These are phyloP conservation scores for Yamadazyma friedrichii DNA, from an alignment of 1,139 yeast genomes.

Conservation along the genomic window DNA sequence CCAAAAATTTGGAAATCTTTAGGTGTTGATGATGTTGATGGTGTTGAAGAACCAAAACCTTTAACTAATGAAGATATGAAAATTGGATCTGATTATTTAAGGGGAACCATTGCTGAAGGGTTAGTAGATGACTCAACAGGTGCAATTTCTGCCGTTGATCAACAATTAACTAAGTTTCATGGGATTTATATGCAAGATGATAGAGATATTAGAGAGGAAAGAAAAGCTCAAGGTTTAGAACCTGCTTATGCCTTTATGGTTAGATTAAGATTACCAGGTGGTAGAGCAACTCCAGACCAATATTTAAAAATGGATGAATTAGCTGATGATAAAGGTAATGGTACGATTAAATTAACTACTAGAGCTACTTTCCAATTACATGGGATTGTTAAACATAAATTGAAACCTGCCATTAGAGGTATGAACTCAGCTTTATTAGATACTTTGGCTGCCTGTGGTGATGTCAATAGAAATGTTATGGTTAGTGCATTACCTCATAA, in stretches of 20 bases:
- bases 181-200: constrained; percentile 99
- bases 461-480: constrained; percentile 95
- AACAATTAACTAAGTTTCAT: constrained; percentile 94
- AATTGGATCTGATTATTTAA: constrained; percentile 75
- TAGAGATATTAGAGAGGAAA: constrained; percentile 90
- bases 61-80: constrained; percentile 96
- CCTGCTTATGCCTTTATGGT: constrained; percentile 97
- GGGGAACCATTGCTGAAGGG: constrained; percentile 94
- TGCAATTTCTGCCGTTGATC: constrained; percentile 88
- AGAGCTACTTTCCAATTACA: constrained; percentile 98
- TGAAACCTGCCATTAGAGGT: constrained; percentile 90
- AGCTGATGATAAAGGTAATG: constrained; percentile 84
- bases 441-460: constrained; percentile 98
- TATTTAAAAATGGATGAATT: constrained; percentile 85
- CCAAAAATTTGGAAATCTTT: constrained; percentile 81
- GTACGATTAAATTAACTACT: constrained; percentile 90
- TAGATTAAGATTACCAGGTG: constrained; percentile 94
- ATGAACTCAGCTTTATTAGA: constrained; percentile 90
- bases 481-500: constrained; percentile 84
- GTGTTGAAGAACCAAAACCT: constrained; percentile 94
- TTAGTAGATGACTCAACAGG: constrained; percentile 82
- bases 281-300: constrained; percentile 82
- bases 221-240: constrained; percentile 89
- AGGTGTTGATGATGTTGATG: constrained; percentile 81
- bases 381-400: constrained; percentile 86